Base-by-base conservation (phyloP, 768 basidiomycete genomes). In the Phlebiopsis flavidoalba region DNA sequence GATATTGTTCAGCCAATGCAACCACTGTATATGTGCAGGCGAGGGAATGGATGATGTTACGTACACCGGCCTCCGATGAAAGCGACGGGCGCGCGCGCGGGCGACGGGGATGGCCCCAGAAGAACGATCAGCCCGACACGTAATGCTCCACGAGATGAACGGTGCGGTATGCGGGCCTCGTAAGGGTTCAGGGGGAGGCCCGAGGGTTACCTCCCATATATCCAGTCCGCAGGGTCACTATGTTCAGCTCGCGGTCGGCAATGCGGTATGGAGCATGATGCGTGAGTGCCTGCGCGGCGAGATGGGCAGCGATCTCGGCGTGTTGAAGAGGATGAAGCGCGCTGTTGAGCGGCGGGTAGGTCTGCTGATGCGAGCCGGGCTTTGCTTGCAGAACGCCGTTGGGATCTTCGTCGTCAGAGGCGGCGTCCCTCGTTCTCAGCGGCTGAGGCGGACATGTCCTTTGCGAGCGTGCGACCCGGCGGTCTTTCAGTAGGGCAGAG, bases 281-380 rank as follows among this genome's bases (percentile, higher is more conserved):
- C 6, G 84, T 76, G 45, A 95, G 74, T 3, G 79, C 77, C 73
- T 95, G 87, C 36, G 82, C 80, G 0, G 91, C 93, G 72, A 98
- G 76, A 73, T 98, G 95, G 17, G 95, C 95, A 3, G 91, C 90
- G 63, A 97, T 91, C 76, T 98, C n/a, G 26, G 96, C 66, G 84
- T 81, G 72, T 94, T 86, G 81, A 98, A 98, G 22, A 91, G 88
- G 61, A 98, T 80, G 72, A 98, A 98, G 10, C n/a, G 89, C 89
- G 35, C 86, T 88, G 66, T 74, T 74, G 36, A 69, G 67, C 15
- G 74, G 73, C 15, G 73, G 71, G 58, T 74, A 73, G 10, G 69
- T 71, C 62, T 71, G 71, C 19, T 63, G 49, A 47, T 65, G 63
- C 11, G 65, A 36, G 14, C 22, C 37, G 2, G n/a, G 11, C n/a